Percentiles rank a stretch among this genome's conserved stretches.
Conservation (phyloP, 2,329 filamentous ascomycete species). For the Blumeria hordei region DNA sequence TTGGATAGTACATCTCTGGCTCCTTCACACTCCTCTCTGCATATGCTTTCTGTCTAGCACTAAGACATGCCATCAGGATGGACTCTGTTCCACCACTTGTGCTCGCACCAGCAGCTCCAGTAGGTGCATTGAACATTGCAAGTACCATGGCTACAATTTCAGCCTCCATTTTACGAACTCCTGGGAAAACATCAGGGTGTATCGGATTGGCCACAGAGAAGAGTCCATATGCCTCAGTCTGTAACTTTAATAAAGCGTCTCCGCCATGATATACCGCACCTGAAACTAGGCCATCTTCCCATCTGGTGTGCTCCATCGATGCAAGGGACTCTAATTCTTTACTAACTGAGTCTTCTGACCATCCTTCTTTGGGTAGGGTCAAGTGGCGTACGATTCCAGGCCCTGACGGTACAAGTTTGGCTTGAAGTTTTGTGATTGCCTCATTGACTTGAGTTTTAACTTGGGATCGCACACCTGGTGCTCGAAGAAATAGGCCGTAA, state of each 20-base stretch:
- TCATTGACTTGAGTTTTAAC: conserved; percentile 68
- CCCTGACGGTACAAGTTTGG: conserved; percentile 55
- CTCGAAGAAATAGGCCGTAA: conserved; percentile 66
- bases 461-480: conserved; percentile 66
- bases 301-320: conserved; percentile 77
- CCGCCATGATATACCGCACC: conserved; percentile 95
- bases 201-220: conserved; percentile 94
- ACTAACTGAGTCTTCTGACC: conserved; percentile 54
- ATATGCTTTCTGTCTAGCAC: conserved; percentile 72
- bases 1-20: conserved; percentile 61
- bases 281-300: conserved; percentile 88
- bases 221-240: conserved; percentile 78
- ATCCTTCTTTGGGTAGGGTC: conserved; percentile 59
- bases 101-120: conserved; percentile 65
- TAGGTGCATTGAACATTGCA: conserved; percentile 67
- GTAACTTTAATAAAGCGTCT: conserved; percentile 53
- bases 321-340: conserved; percentile 58
- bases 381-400: conserved; percentile 50
- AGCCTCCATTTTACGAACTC: conserved; percentile 96
- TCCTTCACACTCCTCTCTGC: conserved; percentile 68
- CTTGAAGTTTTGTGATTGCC: conserved; percentile 55
- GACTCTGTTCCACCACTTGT: conserved; percentile 90
- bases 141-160: conserved; percentile 93
- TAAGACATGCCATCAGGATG: conserved; percentile 84
- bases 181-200: conserved; percentile 93